Evolutionary conservation across 345 rosid species (phyloP).

Genomic region (Mercurialis annua): DNA sequence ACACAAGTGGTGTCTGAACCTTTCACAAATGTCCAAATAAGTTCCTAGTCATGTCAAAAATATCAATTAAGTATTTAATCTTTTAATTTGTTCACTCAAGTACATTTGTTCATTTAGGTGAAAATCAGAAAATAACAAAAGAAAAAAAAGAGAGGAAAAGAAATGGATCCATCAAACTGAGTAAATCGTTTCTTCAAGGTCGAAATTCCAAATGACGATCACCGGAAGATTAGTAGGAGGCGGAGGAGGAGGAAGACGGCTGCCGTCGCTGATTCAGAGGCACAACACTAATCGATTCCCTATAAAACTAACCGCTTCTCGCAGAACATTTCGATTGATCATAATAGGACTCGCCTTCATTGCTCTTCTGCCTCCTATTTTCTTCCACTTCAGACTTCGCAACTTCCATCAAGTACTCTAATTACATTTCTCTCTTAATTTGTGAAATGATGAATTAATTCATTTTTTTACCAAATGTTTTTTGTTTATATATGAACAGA

Average conservation of each 20-base stretch:
- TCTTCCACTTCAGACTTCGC: slow-evolving; percentile 83
- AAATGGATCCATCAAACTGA: slow-evolving; percentile 1
- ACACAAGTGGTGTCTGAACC: too few relatives aligned
- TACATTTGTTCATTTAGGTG: too few relatives aligned
- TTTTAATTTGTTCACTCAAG: too few relatives aligned
- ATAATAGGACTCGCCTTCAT: slow-evolving; percentile 51
- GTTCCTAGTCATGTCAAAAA: too few relatives aligned
- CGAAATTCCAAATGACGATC: slow-evolving; percentile 7
- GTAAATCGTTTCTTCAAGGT: neutral
- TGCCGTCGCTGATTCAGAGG: neutral
- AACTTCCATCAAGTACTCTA: slow-evolving; percentile 50
- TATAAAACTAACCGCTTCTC: slow-evolving; percentile 29
- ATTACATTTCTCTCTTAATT: slow-evolving; percentile 6
- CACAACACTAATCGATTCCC: neutral
- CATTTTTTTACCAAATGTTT: neutral
- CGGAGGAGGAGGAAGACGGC: slow-evolving; percentile 8
- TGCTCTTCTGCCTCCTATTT: slow-evolving; percentile 75
- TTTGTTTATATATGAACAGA: slow-evolving; percentile 29
- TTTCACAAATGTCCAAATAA: too few relatives aligned
- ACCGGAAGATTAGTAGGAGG: slow-evolving; percentile 1
- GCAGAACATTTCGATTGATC: slow-evolving; percentile 42
- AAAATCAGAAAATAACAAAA: too few relatives aligned
- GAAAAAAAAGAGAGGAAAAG: neutral
- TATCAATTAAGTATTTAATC: too few relatives aligned
- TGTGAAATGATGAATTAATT: neutral